These are phyloP conservation scores for Pyrenula massariospora DNA, from an alignment of 495 filamentous ascomycete genomes.

Conservation along the genomic window DNA sequence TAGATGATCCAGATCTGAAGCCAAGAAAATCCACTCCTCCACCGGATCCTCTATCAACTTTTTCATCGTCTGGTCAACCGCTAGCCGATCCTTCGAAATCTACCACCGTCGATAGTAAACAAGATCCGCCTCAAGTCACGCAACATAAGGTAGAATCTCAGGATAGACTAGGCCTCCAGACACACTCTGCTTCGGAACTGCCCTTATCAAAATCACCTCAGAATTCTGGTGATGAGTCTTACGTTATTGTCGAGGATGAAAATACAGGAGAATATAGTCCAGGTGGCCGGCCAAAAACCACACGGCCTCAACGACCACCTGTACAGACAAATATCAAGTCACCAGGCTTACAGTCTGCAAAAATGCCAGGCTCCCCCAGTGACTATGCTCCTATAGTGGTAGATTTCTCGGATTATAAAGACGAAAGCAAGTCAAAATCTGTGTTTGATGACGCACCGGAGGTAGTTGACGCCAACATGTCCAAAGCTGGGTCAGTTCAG, in stretches of 20 bases:
- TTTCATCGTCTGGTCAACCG: conserved; percentile 5
- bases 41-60: neutral
- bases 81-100: conserved; percentile 5
- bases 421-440: neutral
- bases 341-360: neutral
- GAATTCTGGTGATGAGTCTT: neutral
- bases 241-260: neutral
- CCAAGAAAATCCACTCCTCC: conserved; percentile 1
- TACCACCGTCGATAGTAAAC: conserved; percentile 8
- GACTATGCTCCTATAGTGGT: conserved; percentile 1
- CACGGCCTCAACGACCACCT: conserved; percentile 11
- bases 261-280: conserved; percentile 22
- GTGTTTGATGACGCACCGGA: neutral
- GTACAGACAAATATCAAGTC: conserved; percentile 6
- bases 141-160: neutral
- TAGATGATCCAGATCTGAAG: conserved; percentile 20
- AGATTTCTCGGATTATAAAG: neutral
- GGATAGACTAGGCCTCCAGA: neutral
- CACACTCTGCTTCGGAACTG: neutral
- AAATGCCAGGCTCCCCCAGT: neutral
- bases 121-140: neutral
- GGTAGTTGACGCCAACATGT: neutral
- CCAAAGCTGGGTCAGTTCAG: neutral
- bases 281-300: conserved; percentile 34
- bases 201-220: neutral